These are phyloP conservation scores for Elaeis oleifera DNA, from an alignment of 202 grass and related monocot species.

Conservation along the genomic window DNA sequence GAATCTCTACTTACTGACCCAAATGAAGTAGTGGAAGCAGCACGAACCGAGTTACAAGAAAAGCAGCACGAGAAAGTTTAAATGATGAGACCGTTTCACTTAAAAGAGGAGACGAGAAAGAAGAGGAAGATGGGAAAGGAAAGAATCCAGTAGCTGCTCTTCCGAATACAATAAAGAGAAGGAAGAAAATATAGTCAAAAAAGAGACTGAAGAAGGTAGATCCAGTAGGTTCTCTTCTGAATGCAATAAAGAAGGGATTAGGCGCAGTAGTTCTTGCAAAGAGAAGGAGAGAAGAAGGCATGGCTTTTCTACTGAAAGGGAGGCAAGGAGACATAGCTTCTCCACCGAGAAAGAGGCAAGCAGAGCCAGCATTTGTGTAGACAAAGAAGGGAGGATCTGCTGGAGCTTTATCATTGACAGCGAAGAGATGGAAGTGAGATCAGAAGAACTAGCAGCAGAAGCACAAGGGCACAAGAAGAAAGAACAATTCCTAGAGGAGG, in stretches of 20 bases:
- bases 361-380: no score
- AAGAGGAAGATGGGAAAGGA: conserved; percentile 20
- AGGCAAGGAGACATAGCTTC: conserved; percentile 69
- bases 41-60: not conserved
- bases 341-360: conserved; percentile 26
- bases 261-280: conserved; percentile 69
- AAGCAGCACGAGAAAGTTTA: not conserved
- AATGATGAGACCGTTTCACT: not conserved
- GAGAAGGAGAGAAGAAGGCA: conserved; percentile 45
- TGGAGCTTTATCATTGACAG: conserved; percentile 91
- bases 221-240: no score
- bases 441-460: conserved; percentile 31
- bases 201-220: no score
- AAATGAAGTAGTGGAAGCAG: not conserved
- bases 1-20: conserved; percentile 7
- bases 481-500: not conserved
- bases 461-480: not conserved
- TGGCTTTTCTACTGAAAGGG: conserved; percentile 62
- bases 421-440: conserved; percentile 44
- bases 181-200: no score
- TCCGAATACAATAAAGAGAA: conserved; percentile 30
- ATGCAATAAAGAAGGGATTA: not conserved
- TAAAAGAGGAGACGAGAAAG: not conserved
- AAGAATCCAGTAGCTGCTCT: conserved; percentile 23
- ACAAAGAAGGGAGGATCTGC: conserved; percentile 29